Percentiles rank a stretch among this genome's conserved stretches.
Evolutionary conservation across 202 grass and related monocot genomes (phyloP).

Genomic region (Sporobolus alterniflorus): DNA sequence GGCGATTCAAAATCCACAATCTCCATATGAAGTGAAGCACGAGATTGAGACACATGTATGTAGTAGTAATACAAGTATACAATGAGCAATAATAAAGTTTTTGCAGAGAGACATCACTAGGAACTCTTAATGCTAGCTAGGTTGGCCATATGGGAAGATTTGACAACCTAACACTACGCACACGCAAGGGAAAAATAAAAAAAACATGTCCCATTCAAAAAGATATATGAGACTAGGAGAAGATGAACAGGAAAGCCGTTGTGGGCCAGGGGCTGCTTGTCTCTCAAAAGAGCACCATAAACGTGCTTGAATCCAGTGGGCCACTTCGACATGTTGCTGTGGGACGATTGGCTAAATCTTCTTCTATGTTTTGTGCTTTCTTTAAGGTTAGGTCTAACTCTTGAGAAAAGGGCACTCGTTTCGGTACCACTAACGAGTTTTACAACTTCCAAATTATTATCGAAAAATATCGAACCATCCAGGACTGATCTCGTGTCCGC

Average conservation of each 20-base stretch:
- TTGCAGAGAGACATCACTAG: neutral
- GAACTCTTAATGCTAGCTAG: neutral
- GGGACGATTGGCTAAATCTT: constrained; percentile 15
- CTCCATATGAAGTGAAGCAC: constrained; percentile 17
- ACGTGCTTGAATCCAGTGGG: constrained; percentile 60
- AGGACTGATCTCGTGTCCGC: too few relatives aligned
- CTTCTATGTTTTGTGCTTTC: neutral
- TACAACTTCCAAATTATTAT: neutral
- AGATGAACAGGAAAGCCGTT: neutral
- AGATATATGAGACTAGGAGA: neutral
- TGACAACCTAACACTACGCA: constrained; percentile 1
- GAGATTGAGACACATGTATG: constrained; percentile 1
- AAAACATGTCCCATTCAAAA: neutral
- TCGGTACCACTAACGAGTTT: constrained; percentile 15
- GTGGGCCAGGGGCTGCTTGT: constrained; percentile 11
- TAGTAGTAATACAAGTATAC: neutral
- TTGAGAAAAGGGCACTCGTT: neutral
- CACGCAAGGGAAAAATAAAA: neutral
- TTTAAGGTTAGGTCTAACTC: constrained; percentile 27
- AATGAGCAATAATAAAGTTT: neutral
- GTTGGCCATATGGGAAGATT: neutral
- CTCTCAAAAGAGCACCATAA: constrained; percentile 26
- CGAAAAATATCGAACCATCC: neutral
- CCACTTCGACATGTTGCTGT: constrained; percentile 35
- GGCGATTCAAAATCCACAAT: neutral